Base-by-base conservation (phyloP, 257 asterid species). In the Solanum arcanum region DNA sequence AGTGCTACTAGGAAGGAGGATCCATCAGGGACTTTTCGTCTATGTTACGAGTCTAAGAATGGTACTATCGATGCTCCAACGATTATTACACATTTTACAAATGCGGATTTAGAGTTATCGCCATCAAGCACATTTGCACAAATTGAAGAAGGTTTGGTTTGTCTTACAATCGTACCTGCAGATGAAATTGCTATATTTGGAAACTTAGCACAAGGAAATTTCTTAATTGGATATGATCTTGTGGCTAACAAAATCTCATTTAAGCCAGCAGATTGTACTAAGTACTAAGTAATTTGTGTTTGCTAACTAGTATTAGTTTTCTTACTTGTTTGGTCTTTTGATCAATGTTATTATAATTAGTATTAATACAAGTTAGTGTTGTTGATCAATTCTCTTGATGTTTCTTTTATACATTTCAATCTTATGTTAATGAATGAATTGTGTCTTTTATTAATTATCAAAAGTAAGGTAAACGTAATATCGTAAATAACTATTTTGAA, bases 141-240 rank as follows among this genome's bases (percentile, higher is more conserved):
- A 56, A 91, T 85, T 62, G 49, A 64, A 6, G 21, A 72, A 20
- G 31, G 42, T 9, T 35, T 70, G 7, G n/a, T 47, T 29, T 88
- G 90, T 76, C 66, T 86, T 5, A 84, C 82, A 9, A 47, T 86
- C 20, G 44, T 35, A 23, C 46, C 89, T 2, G 33, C 37, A 46
- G 23, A 44, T 11, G 39, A 21, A 42, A 33, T 89, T 39, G 85
- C 93, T 9, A 89, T 94, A 41, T 90, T 87, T 78, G 97, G 97
- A 27, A 94, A 91, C 64, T 9, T 90, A 83, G 93, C 95, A 0
- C 93, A 92, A 86, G 86, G 59, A 86, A 62, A 91, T 86, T 91
- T 89, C 86, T 83, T 90, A 85, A 89, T 92, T 3, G 94, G 95
- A 8, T 94, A 93, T 90, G 92, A 93, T 72, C 78, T 94, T 88